phyloP scores from a whole-genome alignment of 441 rosid genomes.

The Raphanus hybrid region DNA sequence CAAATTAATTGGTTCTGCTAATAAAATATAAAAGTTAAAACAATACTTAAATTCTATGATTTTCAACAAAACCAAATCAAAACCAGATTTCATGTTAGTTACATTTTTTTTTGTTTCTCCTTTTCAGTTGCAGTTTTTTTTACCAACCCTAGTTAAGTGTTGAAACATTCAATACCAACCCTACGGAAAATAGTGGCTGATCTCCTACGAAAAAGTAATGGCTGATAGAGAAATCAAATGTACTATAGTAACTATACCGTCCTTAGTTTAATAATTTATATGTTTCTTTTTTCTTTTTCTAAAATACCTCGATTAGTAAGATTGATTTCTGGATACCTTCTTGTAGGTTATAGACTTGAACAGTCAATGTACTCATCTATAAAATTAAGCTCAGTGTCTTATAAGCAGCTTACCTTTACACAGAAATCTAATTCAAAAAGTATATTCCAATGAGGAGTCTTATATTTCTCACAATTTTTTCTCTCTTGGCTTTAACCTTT shows the following conservation, averaged over 20 bases:
- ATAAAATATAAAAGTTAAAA: not conserved
- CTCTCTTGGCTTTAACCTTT: conserved; percentile 23
- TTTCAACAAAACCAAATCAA: not conserved
- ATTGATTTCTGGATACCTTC: not conserved
- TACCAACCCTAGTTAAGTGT: not conserved
- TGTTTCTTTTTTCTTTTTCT: not conserved
- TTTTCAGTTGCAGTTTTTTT: not conserved
- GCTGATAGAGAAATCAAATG: not conserved
- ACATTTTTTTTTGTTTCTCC: not conserved
- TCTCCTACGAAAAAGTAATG: not conserved
- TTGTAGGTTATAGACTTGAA: not conserved
- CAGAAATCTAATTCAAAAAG: not conserved
- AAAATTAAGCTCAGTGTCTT: not conserved
- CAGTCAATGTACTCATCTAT: not conserved
- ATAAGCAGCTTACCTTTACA: not conserved
- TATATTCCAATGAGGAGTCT: conserved; percentile 20
- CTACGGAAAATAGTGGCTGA: not conserved
- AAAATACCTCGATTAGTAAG: not conserved
- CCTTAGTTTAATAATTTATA: not conserved
- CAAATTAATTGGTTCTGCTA: not conserved
- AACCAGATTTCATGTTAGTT: not conserved
- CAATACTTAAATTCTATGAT: not conserved
- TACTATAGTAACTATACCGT: not conserved
- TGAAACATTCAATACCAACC: not conserved
- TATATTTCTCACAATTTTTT: not conserved